Evolutionary conservation across 2,329 filamentous ascomycete genomes (phyloP), one percentile per base, ranked within the genome.

Genomic region (Blumeriella jaapii): DNA sequence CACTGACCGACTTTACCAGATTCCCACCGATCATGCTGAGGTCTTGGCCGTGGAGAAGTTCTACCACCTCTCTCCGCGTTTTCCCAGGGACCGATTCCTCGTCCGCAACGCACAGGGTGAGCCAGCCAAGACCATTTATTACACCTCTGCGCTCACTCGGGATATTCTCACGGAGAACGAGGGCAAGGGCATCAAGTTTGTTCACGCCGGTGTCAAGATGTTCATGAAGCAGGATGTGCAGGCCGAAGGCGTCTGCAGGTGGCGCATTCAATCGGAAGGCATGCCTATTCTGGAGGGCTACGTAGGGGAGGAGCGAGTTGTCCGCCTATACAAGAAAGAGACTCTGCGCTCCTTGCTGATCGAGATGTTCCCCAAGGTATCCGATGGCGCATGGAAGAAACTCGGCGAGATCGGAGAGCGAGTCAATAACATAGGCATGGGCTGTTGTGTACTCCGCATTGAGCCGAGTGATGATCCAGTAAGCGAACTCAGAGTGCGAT

Each of bases 141-240:
- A 96, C 66, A 93, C 86, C 8, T 87, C 81, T 22, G 72, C 74
- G 4, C 69, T 96, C 9, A 80, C 85, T 14, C 81, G 86, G 19
- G 81, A 89, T 46, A 91, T 98, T 35, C 69, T 98, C 3, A 73
- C 69, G 3, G 71, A 80, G 54, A 98, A 98, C 57, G 86, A 95
- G 59, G 83, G 85, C 27, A 78, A 82, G 17, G 86, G 86, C 29
- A 79, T 96, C 60, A 93, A 91, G 58, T 94, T 98, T 55, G 82
- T 98, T 31, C 91, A 98, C 60, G 89, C 82, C 32, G 91, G 91
- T 45, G 87, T 98, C 20, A 93, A 93, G 63, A 96, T 96, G 85
- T 98, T 93, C 58, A 91, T 96, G 67, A 94, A 93, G 65, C 89
- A 96, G 59, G 86, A 95, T 54, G 81, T 84, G 0, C 87, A 93